Evolutionary conservation across 495 filamentous ascomycete genomes (phyloP).

Genomic region (Pseudomonodictys pantanalensis): DNA sequence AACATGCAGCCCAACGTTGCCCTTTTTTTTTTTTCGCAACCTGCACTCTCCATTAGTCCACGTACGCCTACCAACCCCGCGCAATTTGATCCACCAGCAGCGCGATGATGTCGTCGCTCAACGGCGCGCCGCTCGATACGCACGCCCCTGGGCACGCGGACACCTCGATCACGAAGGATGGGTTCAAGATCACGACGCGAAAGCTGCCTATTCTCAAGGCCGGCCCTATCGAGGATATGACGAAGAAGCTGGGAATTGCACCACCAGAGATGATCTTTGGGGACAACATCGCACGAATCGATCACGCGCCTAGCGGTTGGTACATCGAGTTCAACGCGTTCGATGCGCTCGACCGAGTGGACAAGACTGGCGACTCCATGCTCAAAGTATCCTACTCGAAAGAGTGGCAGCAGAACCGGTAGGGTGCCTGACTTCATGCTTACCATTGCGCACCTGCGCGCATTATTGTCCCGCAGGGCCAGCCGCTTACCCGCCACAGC

Average conservation of each 20-base stretch:
- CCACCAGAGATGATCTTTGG: slow-evolving; percentile 99
- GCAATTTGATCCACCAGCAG: not conserved
- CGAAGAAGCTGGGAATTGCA: slow-evolving; percentile 70
- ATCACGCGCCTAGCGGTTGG: slow-evolving; percentile 69
- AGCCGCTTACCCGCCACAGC: slow-evolving; percentile 42
- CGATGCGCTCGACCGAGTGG: slow-evolving; percentile 82
- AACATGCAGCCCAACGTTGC: not conserved
- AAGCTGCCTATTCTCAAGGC: slow-evolving; percentile 92
- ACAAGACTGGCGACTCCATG: slow-evolving; percentile 89
- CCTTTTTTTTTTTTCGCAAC: not conserved
- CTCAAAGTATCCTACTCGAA: slow-evolving; percentile 88
- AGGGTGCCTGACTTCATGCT: slow-evolving; percentile 9
- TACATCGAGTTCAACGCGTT: slow-evolving; percentile 74
- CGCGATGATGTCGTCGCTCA: slow-evolving; percentile 24
- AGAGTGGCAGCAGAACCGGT: slow-evolving; percentile 83
- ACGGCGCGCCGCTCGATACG: slow-evolving; percentile 21
- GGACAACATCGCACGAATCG: slow-evolving; percentile 76
- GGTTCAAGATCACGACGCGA: slow-evolving; percentile 69
- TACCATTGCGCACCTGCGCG: not conserved
- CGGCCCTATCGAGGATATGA: slow-evolving; percentile 84
- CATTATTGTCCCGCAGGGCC: not conserved
- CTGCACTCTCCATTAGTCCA: slow-evolving; percentile 20
- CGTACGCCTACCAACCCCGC: slow-evolving; percentile 1
- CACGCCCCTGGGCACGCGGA: slow-evolving; percentile 22
- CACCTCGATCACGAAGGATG: slow-evolving; percentile 25